These are phyloP conservation scores for Umbelopsis ramanniana DNA, from an alignment of 192 early-diverging fungal genomes.

Conservation along the genomic window DNA sequence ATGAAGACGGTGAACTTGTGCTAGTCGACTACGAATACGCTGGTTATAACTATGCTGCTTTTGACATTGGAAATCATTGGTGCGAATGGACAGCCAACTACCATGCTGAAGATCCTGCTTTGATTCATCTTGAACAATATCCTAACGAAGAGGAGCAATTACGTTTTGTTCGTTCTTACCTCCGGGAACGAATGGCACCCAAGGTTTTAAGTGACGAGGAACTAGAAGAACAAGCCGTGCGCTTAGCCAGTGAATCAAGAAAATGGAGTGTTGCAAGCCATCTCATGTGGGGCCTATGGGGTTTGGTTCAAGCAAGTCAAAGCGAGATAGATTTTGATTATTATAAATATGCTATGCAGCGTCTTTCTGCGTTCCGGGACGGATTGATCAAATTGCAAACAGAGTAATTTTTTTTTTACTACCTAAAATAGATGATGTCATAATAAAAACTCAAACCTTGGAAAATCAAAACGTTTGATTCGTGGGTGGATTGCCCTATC, in stretches of 20 bases:
- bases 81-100: slow-evolving; percentile 89
- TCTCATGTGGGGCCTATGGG: slow-evolving; percentile 81
- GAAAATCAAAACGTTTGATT: slow-evolving; percentile 35
- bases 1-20: slow-evolving; percentile 61
- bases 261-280: slow-evolving; percentile 55
- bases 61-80: slow-evolving; percentile 82
- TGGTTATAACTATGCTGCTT: slow-evolving; percentile 76
- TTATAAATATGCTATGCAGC: slow-evolving; percentile 62
- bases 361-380: slow-evolving; percentile 49
- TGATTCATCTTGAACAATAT: slow-evolving; percentile 49
- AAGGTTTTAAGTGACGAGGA: neutral
- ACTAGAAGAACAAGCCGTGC: slow-evolving; percentile 22
- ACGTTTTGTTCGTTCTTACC: slow-evolving; percentile 68
- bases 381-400: slow-evolving; percentile 22
- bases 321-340: slow-evolving; percentile 84
- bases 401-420: neutral
- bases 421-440: slow-evolving; percentile 25
- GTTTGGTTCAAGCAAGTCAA: slow-evolving; percentile 70
- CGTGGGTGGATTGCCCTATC: neutral
- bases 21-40: slow-evolving; percentile 84
- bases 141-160: slow-evolving; percentile 60
- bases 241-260: slow-evolving; percentile 45
- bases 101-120: slow-evolving; percentile 52
- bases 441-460: slow-evolving; percentile 2
- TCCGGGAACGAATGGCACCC: slow-evolving; percentile 26